phyloP scores from a whole-genome alignment of 2,329 filamentous ascomycete genomes.

The Fusarium udum region DNA sequence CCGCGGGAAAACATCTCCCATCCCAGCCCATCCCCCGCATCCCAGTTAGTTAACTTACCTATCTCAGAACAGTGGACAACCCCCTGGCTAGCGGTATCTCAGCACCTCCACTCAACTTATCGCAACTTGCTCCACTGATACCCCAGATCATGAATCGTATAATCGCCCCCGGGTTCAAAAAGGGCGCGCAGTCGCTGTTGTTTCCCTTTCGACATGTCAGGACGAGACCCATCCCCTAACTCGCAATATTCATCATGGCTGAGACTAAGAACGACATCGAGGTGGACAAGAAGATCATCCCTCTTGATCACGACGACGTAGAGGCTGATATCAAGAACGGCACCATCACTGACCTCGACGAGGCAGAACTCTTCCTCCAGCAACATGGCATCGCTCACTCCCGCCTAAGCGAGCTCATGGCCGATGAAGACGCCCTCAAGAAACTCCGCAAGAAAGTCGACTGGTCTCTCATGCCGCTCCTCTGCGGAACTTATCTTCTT shows the following conservation, averaged over 20 bases:
- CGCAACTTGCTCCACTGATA: slow-evolving; percentile 11
- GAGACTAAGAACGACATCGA: slow-evolving; percentile 29
- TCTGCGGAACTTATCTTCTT: slow-evolving; percentile 60
- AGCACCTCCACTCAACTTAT: slow-evolving; percentile 20
- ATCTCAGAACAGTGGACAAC: neutral
- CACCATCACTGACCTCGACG: slow-evolving; percentile 39
- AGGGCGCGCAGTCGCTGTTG: slow-evolving; percentile 9
- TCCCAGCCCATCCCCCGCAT: neutral
- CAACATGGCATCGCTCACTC: slow-evolving; percentile 40
- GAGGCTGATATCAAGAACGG: slow-evolving; percentile 41
- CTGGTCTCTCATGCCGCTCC: slow-evolving; percentile 59
- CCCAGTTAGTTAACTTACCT: slow-evolving; percentile 8
- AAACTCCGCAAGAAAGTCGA: slow-evolving; percentile 57
- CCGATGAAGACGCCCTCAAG: slow-evolving; percentile 38
- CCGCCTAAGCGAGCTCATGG: slow-evolving; percentile 39
- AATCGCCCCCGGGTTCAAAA: slow-evolving; percentile 32
- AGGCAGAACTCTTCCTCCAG: slow-evolving; percentile 42
- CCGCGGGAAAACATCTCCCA: slow-evolving; percentile 27
- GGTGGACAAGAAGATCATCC: slow-evolving; percentile 35
- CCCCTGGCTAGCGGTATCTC: slow-evolving; percentile 32
- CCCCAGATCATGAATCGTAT: slow-evolving; percentile 39
- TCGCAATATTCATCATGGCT: no score
- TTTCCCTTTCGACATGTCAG: neutral
- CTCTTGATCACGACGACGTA: slow-evolving; percentile 32
- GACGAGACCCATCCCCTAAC: neutral